These are phyloP conservation scores for Saprolegnia parasitica DNA, from an alignment of 352 stramenopile genomes.

Conservation along the genomic window DNA sequence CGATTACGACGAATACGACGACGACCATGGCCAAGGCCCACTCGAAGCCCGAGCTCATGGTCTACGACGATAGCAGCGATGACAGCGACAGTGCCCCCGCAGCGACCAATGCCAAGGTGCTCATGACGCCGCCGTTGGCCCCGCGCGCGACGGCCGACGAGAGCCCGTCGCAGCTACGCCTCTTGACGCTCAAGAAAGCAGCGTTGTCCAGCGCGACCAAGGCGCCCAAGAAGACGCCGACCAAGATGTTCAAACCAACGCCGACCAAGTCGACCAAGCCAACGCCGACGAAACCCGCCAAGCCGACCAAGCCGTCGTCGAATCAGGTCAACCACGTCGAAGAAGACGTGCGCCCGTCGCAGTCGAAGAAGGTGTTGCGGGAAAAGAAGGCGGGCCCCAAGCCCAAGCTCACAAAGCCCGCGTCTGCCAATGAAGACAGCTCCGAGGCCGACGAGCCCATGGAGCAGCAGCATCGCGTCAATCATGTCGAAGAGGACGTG, in stretches of 20 bases:
- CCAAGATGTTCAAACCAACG: neutral
- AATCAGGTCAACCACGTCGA: too few species aligned
- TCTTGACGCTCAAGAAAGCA: neutral
- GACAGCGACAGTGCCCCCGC: neutral
- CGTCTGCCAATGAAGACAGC: too few species aligned
- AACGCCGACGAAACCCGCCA: neutral
- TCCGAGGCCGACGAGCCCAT: too few species aligned
- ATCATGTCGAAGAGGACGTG: too few species aligned
- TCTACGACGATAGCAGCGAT: conserved; percentile 13
- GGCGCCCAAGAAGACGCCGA: neutral
- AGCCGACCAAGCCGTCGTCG: too few species aligned
- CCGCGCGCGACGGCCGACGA: neutral
- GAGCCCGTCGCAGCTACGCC: neutral
- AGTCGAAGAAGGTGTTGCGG: too few species aligned
- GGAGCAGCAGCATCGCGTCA: too few species aligned
- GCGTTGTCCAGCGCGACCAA: neutral
- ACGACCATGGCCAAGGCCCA: neutral
- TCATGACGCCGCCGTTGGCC: neutral
- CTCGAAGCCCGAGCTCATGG: neutral
- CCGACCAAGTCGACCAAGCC: neutral
- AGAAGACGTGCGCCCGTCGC: too few species aligned
- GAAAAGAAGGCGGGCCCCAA: too few species aligned
- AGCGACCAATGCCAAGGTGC: neutral
- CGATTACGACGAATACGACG: neutral
- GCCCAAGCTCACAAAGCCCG: too few species aligned